A percentile compares a stretch with the other conserved stretches of the same genome.
phyloP scores from a whole-genome alignment of 2,329 filamentous ascomycete genomes.

The Trichoderma sp. region DNA sequence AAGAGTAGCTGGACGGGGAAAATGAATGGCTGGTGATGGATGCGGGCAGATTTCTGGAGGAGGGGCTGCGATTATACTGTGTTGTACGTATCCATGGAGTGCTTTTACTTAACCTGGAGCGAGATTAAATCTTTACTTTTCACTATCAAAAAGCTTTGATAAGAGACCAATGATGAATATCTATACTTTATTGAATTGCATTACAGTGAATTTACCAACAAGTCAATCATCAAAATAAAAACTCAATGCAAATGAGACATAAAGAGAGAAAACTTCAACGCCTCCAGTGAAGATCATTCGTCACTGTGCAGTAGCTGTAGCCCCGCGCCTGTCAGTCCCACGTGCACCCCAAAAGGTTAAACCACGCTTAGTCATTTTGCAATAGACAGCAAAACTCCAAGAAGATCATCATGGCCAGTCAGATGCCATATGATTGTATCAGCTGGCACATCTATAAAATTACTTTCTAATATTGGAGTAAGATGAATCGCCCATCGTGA shows the following conservation, averaged over 20 bases:
- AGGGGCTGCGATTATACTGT: neutral
- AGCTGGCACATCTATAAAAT: neutral
- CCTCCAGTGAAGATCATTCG: neutral
- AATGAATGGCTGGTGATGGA: slow-evolving; percentile 4
- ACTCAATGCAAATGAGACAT: neutral
- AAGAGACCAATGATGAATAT: neutral
- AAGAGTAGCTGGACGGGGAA: neutral
- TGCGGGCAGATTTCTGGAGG: neutral
- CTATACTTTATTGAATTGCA: neutral
- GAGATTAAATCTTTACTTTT: neutral
- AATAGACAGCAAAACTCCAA: neutral
- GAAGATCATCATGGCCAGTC: neutral
- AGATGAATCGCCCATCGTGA: neutral
- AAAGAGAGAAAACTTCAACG: slow-evolving; percentile 23
- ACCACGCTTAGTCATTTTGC: neutral
- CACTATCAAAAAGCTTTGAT: neutral
- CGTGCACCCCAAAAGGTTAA: neutral
- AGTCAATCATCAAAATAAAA: neutral
- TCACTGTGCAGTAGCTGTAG: neutral
- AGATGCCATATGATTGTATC: neutral
- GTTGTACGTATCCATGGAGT: neutral
- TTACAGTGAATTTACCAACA: neutral
- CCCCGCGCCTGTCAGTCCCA: slow-evolving; percentile 4
- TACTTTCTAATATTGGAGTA: neutral
- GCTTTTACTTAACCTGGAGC: neutral